A percentile compares a stretch with the other conserved stretches of the same genome.
These are phyloP conservation scores for Rhizopogon vinicolor DNA, from an alignment of 768 basidiomycete genomes.

Conservation along the genomic window DNA sequence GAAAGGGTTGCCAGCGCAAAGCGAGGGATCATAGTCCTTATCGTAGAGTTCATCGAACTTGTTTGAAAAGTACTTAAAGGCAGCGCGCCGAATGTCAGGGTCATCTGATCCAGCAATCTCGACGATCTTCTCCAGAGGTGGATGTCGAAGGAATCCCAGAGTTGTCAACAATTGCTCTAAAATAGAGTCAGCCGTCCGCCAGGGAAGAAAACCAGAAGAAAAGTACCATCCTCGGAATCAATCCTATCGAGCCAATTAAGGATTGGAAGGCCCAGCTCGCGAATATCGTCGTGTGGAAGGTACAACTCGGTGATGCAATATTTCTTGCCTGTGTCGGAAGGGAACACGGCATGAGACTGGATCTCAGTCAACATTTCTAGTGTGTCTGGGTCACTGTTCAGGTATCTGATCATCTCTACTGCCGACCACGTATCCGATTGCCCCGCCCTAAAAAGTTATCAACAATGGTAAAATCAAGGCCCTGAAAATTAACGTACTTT, in stretches of 20 bases:
- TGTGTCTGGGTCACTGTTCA: conserved; percentile 42
- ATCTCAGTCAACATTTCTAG: conserved; percentile 35
- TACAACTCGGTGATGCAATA: conserved; percentile 54
- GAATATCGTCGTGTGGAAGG: conserved; percentile 67
- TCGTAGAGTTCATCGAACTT: conserved; percentile 55
- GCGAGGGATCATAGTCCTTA: conserved; percentile 41
- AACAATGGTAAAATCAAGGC: neutral
- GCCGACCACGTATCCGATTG: conserved; percentile 82
- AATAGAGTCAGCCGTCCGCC: conserved; percentile 1
- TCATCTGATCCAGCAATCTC: conserved; percentile 45
- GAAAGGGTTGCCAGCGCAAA: conserved; percentile 57
- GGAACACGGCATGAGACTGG: conserved; percentile 1
- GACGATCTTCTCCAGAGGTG: conserved; percentile 61
- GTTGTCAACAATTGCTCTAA: conserved; percentile 39
- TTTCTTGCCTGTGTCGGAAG: conserved; percentile 1
- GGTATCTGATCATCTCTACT: conserved; percentile 74
- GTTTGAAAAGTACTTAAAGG: conserved; percentile 74
- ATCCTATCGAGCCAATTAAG: conserved; percentile 59
- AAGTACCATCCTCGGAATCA: neutral
- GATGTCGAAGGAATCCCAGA: conserved; percentile 59
- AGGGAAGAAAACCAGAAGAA: neutral
- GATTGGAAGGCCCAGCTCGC: conserved; percentile 71
- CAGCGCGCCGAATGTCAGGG: conserved; percentile 41
- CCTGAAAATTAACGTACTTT: conserved; percentile 37
- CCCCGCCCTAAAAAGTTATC: conserved; percentile 50